These are phyloP conservation scores for Chrysoporthe puriensis DNA, from an alignment of 2,329 filamentous ascomycete species.

Conservation along the genomic window DNA sequence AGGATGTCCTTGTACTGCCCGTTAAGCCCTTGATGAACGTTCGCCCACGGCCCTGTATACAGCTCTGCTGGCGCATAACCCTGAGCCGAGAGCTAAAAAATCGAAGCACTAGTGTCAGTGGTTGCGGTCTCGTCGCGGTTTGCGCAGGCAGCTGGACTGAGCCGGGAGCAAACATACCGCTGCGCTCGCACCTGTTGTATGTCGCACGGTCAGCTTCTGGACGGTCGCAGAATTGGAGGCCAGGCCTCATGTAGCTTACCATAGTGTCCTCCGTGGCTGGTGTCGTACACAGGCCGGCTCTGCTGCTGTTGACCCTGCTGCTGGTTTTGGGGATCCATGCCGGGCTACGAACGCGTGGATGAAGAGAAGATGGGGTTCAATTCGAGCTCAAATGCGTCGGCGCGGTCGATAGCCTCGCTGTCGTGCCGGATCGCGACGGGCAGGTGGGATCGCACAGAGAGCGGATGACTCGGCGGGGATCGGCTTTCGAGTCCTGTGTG, in stretches of 20 bases:
- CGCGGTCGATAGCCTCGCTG: conserved; percentile 12
- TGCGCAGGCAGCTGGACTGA: neutral
- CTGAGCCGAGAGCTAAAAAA: conserved; percentile 73
- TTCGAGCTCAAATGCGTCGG: conserved; percentile 13
- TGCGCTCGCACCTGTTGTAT: conserved; percentile 64
- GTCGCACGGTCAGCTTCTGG: conserved; percentile 30
- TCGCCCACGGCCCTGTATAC: conserved; percentile 93
- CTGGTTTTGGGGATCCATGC: conserved; percentile 60
- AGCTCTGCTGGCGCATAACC: conserved; percentile 91
- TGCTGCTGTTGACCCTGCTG: conserved; percentile 62
- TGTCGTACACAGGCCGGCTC: conserved; percentile 71
- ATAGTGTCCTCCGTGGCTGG: conserved; percentile 75
- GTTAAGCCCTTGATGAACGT: conserved; percentile 93
- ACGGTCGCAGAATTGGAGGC: conserved; percentile 27
- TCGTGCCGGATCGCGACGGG: conserved; percentile 17
- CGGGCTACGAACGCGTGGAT: conserved; percentile 27
- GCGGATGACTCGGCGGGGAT: conserved; percentile 26
- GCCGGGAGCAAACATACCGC: conserved; percentile 54
- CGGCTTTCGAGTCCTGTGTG: conserved; percentile 30
- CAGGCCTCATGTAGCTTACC: conserved; percentile 53
- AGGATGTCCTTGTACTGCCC: conserved; percentile 95
- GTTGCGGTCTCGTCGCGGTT: neutral
- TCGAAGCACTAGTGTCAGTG: conserved; percentile 32
- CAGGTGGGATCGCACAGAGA: conserved; percentile 21
- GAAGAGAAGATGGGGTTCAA: neutral